A percentile compares a stretch with the other conserved stretches of the same genome.
phyloP scores from a whole-genome alignment of 2,329 filamentous ascomycete species.

The Ophiostoma angusticollis region DNA sequence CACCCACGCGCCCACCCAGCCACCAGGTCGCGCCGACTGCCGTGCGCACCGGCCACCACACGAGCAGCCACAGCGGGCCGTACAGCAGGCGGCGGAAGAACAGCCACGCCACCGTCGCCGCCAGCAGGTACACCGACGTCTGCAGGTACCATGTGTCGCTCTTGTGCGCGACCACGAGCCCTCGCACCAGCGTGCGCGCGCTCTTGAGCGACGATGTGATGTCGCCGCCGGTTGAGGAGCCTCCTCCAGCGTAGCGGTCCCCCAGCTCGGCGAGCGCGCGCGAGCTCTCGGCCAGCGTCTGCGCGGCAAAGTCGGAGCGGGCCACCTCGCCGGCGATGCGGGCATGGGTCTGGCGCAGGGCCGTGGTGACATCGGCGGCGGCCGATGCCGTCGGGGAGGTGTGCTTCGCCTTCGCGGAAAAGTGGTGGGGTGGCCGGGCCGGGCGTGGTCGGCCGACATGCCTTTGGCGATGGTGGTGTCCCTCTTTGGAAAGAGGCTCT shows the following conservation, averaged over 20 bases:
- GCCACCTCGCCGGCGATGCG: slow-evolving; percentile 76
- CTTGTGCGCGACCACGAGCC: slow-evolving; percentile 77
- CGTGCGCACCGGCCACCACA: slow-evolving; percentile 55
- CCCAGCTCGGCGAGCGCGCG: slow-evolving; percentile 68
- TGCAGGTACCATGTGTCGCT: slow-evolving; percentile 97
- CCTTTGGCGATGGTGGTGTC: slow-evolving; percentile 15
- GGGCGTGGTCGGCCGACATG: slow-evolving; percentile 18
- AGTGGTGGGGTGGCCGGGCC: slow-evolving; percentile 21
- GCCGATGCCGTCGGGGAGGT: slow-evolving; percentile 59
- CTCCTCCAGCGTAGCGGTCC: slow-evolving; percentile 67
- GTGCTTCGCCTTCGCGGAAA: slow-evolving; percentile 31
- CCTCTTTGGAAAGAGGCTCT: no score
- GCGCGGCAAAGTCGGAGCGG: slow-evolving; percentile 77
- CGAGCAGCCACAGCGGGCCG: slow-evolving; percentile 78
- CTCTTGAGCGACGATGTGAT: slow-evolving; percentile 66
- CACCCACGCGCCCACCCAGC: slow-evolving; percentile 29
- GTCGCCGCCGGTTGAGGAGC: slow-evolving; percentile 47
- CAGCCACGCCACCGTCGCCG: slow-evolving; percentile 70
- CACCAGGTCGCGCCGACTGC: slow-evolving; percentile 38
- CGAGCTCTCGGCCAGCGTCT: slow-evolving; percentile 75
- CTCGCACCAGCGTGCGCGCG: slow-evolving; percentile 62
- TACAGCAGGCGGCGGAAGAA: slow-evolving; percentile 75
- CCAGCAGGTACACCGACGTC: slow-evolving; percentile 72
- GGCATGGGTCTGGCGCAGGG: slow-evolving; percentile 73
- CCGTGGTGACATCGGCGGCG: slow-evolving; percentile 70